Evolutionary conservation across 2,329 filamentous ascomycete genomes (phyloP).

Genomic region (Dothistroma pini): DNA sequence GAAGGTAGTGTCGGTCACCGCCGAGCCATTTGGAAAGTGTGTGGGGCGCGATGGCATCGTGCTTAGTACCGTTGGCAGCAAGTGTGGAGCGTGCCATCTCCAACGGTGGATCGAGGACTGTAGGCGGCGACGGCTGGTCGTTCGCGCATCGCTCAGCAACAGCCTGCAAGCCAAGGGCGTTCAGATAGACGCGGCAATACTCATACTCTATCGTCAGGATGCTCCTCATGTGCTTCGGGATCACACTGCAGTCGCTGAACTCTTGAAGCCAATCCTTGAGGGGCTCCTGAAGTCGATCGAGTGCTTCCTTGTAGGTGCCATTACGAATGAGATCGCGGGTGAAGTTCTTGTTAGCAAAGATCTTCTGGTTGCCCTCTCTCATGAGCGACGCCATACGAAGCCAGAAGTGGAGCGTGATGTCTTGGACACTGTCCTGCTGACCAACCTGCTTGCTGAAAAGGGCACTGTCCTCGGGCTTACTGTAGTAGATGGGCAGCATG

Average conservation of each 20-base stretch:
- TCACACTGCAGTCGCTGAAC: slow-evolving; percentile 63
- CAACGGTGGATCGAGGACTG: slow-evolving; percentile 28
- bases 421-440: slow-evolving; percentile 40
- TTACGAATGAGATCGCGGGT: slow-evolving; percentile 86
- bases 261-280: slow-evolving; percentile 75
- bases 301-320: slow-evolving; percentile 74
- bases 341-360: slow-evolving; percentile 83
- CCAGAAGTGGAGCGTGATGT: slow-evolving; percentile 76
- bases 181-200: slow-evolving; percentile 90
- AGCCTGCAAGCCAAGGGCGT: slow-evolving; percentile 88
- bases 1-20: slow-evolving; percentile 59
- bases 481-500: slow-evolving; percentile 66
- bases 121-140: slow-evolving; percentile 52
- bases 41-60: slow-evolving; percentile 45
- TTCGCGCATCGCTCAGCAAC: slow-evolving; percentile 89
- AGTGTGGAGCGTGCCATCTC: slow-evolving; percentile 33
- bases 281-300: slow-evolving; percentile 77
- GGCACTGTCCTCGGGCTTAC: slow-evolving; percentile 36
- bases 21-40: slow-evolving; percentile 51
- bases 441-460: slow-evolving; percentile 27
- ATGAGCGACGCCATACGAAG: slow-evolving; percentile 88
- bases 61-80: slow-evolving; percentile 30
- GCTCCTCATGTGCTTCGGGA: slow-evolving; percentile 59
- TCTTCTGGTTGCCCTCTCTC: slow-evolving; percentile 80
- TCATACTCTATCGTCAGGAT: slow-evolving; percentile 94